Evolutionary conservation across 2,329 filamentous ascomycete genomes (phyloP), one percentile per base, ranked within the genome.

Genomic region (Ophiostoma angusticollis): DNA sequence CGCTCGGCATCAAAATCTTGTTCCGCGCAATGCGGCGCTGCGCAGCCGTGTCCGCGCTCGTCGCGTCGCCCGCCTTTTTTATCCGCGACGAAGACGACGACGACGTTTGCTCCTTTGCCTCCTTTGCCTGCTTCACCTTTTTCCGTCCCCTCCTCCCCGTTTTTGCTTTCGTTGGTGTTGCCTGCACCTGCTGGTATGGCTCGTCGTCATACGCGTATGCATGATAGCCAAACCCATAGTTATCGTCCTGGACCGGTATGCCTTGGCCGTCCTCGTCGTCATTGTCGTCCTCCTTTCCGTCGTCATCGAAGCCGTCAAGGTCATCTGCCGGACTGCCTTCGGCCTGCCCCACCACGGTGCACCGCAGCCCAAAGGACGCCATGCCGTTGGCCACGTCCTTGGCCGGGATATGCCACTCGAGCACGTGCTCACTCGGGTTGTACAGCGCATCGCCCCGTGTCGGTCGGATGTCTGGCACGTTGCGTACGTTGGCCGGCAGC

Each of bases 371-470:
- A 38, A 85, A 85, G 39, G 74, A 76, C 1, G 78, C 72, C 13
- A 72, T 69, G 2, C 81, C 70, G 1, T 72, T 69, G 1, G 74
- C 70, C 3, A 86, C 68, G 41, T 93, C 86, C 59, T 85, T 87
- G 18, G 74, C 72, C 1, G 78, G 74, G 29, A 96, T 75, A 41
- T 78, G 73, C 89, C 89, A 96, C 57, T 93, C 83, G 8, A 95
- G 65, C 2, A 72, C 58, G 33, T 71, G 70, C 36, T 84, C 84
- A 2, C 76, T 77, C 0, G 81, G 76, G 39, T 74, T 81, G 61
- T 86, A 95, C 41, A 72, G 77, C 3, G 85, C 86, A 49, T 96
- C 89, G 25, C 87, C 89, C 47, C 76, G 78, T 48, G 77, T 83
- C 2, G 86, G 74, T 40, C 84, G 74, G 39, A 95, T 70, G 52